phyloP scores from a whole-genome alignment of 495 filamentous ascomycete species.

The Xylaria nigripes region DNA sequence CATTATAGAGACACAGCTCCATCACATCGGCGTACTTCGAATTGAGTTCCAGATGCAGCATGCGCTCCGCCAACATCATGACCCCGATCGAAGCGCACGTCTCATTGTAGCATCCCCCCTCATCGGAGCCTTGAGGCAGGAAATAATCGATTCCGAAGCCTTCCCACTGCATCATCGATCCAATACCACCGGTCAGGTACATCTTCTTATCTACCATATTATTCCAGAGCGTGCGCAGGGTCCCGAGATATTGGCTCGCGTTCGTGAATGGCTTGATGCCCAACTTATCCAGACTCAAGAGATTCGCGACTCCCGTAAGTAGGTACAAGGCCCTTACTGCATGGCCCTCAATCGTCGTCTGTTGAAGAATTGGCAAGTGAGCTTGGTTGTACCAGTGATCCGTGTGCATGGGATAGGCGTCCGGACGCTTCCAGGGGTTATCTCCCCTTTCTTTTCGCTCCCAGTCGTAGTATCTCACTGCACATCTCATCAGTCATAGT shows the following conservation, averaged over 20 bases:
- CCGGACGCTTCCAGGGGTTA: constrained; percentile 35
- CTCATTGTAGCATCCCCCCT: constrained; percentile 55
- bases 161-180: constrained; percentile 52
- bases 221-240: constrained; percentile 43
- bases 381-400: constrained; percentile 47
- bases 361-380: constrained; percentile 45
- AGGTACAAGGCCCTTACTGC: constrained; percentile 54
- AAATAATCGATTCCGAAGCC: constrained; percentile 55
- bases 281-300: constrained; percentile 26
- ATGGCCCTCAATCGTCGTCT: constrained; percentile 50
- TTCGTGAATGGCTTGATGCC: constrained; percentile 19
- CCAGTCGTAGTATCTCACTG: constrained; percentile 42
- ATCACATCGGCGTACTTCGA: constrained; percentile 49
- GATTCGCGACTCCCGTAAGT: constrained; percentile 32
- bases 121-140: constrained; percentile 47
- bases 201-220: constrained; percentile 53
- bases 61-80: constrained; percentile 50
- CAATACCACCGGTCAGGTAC: constrained; percentile 52
- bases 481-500: not conserved
- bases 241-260: constrained; percentile 24
- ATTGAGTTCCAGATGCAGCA: constrained; percentile 45
- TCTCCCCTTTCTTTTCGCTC: constrained; percentile 45
- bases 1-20: constrained; percentile 54
- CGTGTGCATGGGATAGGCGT: constrained; percentile 32
- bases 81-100: constrained; percentile 55